phyloP scores from a whole-genome alignment of 225 moss, liverwort and hornwort genomes.

The Asterella californica region DNA sequence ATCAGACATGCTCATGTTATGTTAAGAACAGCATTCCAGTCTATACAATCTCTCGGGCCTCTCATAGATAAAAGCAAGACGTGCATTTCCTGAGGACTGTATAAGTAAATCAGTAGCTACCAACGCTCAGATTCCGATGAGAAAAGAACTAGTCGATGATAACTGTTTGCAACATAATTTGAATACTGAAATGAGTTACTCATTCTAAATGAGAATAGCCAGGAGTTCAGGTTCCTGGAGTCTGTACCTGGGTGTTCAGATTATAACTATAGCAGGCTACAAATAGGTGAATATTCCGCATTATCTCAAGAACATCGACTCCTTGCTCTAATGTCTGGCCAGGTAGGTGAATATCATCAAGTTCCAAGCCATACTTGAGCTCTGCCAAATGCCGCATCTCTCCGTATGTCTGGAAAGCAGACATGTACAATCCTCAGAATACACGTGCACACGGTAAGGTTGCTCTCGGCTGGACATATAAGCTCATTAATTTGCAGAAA shows the following conservation, averaged over 20 bases:
- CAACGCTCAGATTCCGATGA: neutral
- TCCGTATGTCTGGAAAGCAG: conserved; percentile 69
- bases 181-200: neutral
- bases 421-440: neutral
- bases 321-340: conserved; percentile 98
- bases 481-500: no score
- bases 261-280: conserved; percentile 95
- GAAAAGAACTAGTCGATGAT: neutral
- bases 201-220: neutral
- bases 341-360: conserved; percentile 86
- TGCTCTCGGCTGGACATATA: neutral
- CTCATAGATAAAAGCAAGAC: neutral
- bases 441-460: neutral
- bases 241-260: conserved; percentile 78
- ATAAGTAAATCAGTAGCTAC: neutral
- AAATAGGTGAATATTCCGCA: conserved; percentile 98
- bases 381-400: conserved; percentile 97
- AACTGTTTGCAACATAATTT: no score
- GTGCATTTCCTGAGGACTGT: neutral
- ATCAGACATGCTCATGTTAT: neutral
- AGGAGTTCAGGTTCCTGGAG: neutral
- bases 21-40: neutral
- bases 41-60: neutral
- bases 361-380: conserved; percentile 80
- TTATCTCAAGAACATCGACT: conserved; percentile 87